phyloP scores from a whole-genome alignment of 1,139 yeast species.

The Geotrichum histeridarum region DNA sequence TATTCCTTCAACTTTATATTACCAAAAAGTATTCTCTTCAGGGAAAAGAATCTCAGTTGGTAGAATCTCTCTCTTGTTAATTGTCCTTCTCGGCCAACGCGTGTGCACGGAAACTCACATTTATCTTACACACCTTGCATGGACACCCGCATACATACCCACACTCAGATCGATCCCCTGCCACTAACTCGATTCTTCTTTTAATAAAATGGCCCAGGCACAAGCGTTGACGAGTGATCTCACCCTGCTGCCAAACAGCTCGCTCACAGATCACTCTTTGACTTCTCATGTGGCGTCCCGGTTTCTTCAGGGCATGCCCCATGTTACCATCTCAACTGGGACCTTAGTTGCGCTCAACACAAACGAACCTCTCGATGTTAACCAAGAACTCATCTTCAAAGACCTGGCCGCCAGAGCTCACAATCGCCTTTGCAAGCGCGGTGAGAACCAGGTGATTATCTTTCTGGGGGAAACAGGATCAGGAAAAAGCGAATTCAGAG shows the following conservation, averaged over 20 bases:
- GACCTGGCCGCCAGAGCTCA: conserved; percentile 40
- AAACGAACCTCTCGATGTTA: conserved; percentile 37
- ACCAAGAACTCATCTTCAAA: conserved; percentile 38
- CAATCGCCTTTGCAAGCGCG: conserved; percentile 38
- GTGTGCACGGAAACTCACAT: too few species aligned
- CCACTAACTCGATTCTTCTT: background rate
- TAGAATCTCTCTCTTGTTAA: too few species aligned
- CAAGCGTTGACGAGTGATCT: conserved; percentile 35
- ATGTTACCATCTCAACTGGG: conserved; percentile 39
- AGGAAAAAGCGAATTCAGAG: conserved; percentile 41
- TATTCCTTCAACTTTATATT: too few species aligned
- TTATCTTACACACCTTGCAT: too few species aligned
- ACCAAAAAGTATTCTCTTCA: too few species aligned
- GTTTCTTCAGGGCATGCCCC: conserved; percentile 42
- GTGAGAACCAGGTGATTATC: conserved; percentile 39
- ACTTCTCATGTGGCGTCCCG: conserved; percentile 44
- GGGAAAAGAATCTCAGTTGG: too few species aligned
- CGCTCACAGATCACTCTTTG: conserved; percentile 40
- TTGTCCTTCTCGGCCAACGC: too few species aligned
- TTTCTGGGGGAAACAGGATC: conserved; percentile 42
- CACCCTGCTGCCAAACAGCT: conserved; percentile 36
- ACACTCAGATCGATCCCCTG: background rate
- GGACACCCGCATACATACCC: background rate
- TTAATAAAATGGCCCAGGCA: conserved; percentile 1
- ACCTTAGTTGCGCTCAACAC: conserved; percentile 41